Percentiles rank a stretch among this genome's conserved stretches.
Conservation (phyloP, 2,329 filamentous ascomycete genomes). For the Claviceps purpurea region DNA sequence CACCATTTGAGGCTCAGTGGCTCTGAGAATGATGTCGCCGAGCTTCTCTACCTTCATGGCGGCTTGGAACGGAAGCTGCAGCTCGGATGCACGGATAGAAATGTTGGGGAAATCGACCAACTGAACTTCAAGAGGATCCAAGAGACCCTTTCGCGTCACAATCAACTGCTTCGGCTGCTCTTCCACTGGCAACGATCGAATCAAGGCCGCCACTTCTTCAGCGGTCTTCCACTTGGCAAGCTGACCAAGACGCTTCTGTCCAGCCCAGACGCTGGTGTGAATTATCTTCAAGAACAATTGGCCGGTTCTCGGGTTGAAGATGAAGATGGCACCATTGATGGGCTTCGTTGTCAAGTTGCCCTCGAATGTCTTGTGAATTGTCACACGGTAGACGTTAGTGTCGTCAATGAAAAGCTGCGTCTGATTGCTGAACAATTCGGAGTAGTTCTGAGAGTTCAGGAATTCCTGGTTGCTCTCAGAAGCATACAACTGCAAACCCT, state of each 20-base stretch:
- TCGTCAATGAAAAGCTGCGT: slow-evolving; percentile 98
- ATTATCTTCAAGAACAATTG: slow-evolving; percentile 99
- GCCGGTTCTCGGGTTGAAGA: slow-evolving; percentile 97
- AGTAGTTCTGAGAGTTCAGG: slow-evolving; percentile 98
- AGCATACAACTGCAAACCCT: slow-evolving; percentile 93
- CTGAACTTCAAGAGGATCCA: slow-evolving; percentile 95
- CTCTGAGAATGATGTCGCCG: slow-evolving; percentile 95
- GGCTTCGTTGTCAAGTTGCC: slow-evolving; percentile 98
- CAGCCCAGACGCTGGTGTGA: slow-evolving; percentile 97
- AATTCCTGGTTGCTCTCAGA: slow-evolving; percentile 99
- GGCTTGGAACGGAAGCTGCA: slow-evolving; percentile 96
- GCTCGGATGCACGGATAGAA: slow-evolving; percentile 89
- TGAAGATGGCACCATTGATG: slow-evolving; percentile 99
- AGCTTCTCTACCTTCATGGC: slow-evolving; percentile 99
- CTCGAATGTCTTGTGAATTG: slow-evolving; percentile 99
- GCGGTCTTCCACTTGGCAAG: slow-evolving; percentile 99
- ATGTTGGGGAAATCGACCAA: slow-evolving; percentile 98
- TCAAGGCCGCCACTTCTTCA: slow-evolving; percentile 96
- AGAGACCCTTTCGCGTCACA: slow-evolving; percentile 88
- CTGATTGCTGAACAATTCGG: slow-evolving; percentile 96
- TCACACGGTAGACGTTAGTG: slow-evolving; percentile 98
- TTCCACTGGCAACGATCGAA: slow-evolving; percentile 88
- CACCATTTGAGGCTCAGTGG: slow-evolving; percentile 99
- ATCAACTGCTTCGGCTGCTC: slow-evolving; percentile 98
- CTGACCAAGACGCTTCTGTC: slow-evolving; percentile 96